Evolutionary conservation across 2,329 filamentous ascomycete species (phyloP).

Genomic region (Pseudogymnoascus sp.): DNA sequence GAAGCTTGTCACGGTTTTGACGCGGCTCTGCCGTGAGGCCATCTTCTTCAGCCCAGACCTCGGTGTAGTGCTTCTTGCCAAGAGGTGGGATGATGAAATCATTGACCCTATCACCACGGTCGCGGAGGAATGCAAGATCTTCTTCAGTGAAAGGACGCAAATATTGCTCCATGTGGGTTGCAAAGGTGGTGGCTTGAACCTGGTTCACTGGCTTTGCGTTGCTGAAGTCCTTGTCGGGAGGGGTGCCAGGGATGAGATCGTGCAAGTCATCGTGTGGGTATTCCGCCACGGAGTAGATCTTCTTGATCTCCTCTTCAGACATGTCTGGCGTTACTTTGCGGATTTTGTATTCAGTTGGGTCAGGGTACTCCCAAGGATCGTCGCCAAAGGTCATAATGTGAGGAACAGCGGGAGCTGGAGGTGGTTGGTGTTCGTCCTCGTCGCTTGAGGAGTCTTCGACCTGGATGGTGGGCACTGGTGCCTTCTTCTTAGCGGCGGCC

Average conservation of each 20-base stretch:
- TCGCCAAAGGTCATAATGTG: slow-evolving; percentile 76
- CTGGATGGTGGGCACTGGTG: slow-evolving; percentile 42
- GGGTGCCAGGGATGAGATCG: slow-evolving; percentile 78
- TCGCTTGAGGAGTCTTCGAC: slow-evolving; percentile 32
- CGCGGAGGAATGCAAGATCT: slow-evolving; percentile 84
- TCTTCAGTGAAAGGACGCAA: slow-evolving; percentile 86
- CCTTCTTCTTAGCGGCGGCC: slow-evolving; percentile 52
- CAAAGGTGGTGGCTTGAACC: slow-evolving; percentile 87
- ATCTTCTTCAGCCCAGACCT: slow-evolving; percentile 93
- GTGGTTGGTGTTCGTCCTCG: slow-evolving; percentile 46
- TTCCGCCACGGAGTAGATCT: slow-evolving; percentile 77
- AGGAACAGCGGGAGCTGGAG: slow-evolving; percentile 51
- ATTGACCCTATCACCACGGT: slow-evolving; percentile 73
- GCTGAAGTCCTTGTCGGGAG: slow-evolving; percentile 92
- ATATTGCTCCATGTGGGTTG: slow-evolving; percentile 85
- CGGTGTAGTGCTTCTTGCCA: slow-evolving; percentile 76
- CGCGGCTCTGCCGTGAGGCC: slow-evolving; percentile 60
- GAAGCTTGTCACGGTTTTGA: slow-evolving; percentile 54
- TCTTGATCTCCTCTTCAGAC: slow-evolving; percentile 74
- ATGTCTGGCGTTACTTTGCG: slow-evolving; percentile 64
- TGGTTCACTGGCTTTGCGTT: slow-evolving; percentile 89
- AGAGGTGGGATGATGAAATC: slow-evolving; percentile 83
- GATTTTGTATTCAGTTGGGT: slow-evolving; percentile 93
- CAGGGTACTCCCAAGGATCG: slow-evolving; percentile 81
- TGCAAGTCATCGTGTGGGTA: slow-evolving; percentile 76